Evolutionary conservation across 208 protist genomes (phyloP).

Genomic region (Sergeia podlipaevii): DNA sequence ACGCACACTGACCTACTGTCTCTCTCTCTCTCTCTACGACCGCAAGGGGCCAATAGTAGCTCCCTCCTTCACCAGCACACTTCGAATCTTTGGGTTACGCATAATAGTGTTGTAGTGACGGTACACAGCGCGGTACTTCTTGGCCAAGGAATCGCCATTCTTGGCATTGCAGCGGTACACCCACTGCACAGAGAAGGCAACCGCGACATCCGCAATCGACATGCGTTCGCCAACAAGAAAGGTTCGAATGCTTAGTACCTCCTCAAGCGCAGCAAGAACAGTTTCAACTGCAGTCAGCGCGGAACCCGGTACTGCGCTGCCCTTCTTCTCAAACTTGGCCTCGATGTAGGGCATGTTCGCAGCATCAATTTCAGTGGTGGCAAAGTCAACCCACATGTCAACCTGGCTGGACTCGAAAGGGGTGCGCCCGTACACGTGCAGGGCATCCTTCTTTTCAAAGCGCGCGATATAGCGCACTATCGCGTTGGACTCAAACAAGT

Average conservation of each 20-base stretch:
- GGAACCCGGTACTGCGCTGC: slow-evolving; percentile 15
- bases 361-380: slow-evolving; percentile 58
- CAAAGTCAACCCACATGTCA: slow-evolving; percentile 87
- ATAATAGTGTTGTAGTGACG: slow-evolving; percentile 82
- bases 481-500: slow-evolving; percentile 82
- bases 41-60: slow-evolving; percentile 35
- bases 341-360: slow-evolving; percentile 42
- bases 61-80: slow-evolving; percentile 53
- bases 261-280: slow-evolving; percentile 48
- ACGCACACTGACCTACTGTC: too few relatives aligned
- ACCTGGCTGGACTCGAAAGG: slow-evolving; percentile 74
- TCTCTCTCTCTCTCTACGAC: slow-evolving; percentile 10
- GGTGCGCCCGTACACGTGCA: slow-evolving; percentile 70
- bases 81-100: slow-evolving; percentile 60
- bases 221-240: slow-evolving; percentile 84
- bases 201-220: slow-evolving; percentile 71
- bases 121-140: slow-evolving; percentile 59
- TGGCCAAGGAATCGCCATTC: slow-evolving; percentile 45
- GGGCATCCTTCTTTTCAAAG: slow-evolving; percentile 19
- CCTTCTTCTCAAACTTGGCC: slow-evolving; percentile 27
- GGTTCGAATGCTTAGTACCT: slow-evolving; percentile 62
- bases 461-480: slow-evolving; percentile 80
- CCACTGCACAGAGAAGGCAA: slow-evolving; percentile 65
- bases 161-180: slow-evolving; percentile 56
- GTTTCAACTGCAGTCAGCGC: slow-evolving; percentile 32